Evolutionary conservation across 306 rosid species (phyloP).

Genomic region (Gastrolobium villosum): DNA sequence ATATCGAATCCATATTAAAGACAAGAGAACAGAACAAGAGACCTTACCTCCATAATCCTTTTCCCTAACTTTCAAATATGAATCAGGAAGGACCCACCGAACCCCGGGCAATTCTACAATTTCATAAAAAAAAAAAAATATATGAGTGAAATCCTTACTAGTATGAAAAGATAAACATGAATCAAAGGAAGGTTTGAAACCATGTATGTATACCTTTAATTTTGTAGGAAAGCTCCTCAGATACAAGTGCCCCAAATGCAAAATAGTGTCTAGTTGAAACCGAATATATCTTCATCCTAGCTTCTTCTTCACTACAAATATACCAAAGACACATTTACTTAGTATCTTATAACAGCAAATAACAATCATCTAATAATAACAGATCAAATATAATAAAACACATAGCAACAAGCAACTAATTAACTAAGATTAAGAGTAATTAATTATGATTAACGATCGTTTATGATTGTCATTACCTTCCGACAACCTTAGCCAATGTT

Average conservation of each 20-base stretch:
- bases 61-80: slow-evolving; percentile 90
- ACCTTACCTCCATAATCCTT: slow-evolving; percentile 92
- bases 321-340: background rate
- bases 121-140: background rate
- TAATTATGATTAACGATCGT: background rate
- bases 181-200: background rate
- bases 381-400: background rate
- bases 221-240: slow-evolving; percentile 84
- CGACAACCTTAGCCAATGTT: slow-evolving; percentile 73
- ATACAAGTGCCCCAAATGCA: slow-evolving; percentile 92
- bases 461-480: slow-evolving; percentile 62
- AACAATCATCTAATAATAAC: background rate
- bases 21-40: slow-evolving; percentile 10
- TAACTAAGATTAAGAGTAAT: background rate
- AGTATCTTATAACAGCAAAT: background rate
- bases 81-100: slow-evolving; percentile 99
- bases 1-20: background rate
- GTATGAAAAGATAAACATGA: background rate
- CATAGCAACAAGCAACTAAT: too few species aligned
- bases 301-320: slow-evolving; percentile 82
- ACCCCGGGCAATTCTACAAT: slow-evolving; percentile 80
- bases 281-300: slow-evolving; percentile 92
- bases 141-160: background rate
- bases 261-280: slow-evolving; percentile 90
- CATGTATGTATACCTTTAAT: slow-evolving; percentile 65